Conservation (phyloP, 129 eudicot species). For the Glebionis coronaria region DNA sequence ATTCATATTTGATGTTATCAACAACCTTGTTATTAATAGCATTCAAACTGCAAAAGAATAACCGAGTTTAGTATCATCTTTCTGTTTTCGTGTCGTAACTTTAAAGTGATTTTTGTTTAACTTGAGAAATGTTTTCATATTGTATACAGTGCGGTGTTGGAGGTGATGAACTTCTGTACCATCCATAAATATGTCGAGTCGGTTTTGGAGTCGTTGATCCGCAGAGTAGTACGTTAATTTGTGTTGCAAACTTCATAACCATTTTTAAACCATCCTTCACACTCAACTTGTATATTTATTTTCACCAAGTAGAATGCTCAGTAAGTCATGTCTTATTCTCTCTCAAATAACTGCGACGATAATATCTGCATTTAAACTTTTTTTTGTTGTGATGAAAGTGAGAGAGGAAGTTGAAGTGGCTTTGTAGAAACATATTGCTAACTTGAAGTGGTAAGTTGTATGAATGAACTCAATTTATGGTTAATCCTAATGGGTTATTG, state of each 20-base stretch:
- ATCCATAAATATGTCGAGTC: constrained; percentile 57
- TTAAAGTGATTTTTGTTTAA: not conserved
- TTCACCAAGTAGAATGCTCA: not conserved
- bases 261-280: not conserved
- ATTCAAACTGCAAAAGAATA: too few relatives aligned
- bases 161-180: constrained; percentile 57
- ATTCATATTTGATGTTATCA: too few relatives aligned
- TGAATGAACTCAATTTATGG: too few relatives aligned
- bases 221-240: constrained; percentile 66
- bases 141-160: constrained; percentile 59
- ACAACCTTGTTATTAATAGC: too few relatives aligned
- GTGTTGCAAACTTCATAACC: not conserved
- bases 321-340: not conserved
- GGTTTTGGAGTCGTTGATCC: constrained; percentile 85
- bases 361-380: constrained; percentile 10
- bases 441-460: constrained; percentile 60
- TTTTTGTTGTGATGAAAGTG: constrained; percentile 52
- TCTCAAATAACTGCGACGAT: not conserved
- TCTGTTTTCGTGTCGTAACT: too few relatives aligned
- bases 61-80: not conserved
- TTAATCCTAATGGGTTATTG: not conserved
- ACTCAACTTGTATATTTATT: not conserved
- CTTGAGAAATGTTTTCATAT: not conserved
- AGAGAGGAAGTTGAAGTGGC: constrained; percentile 90
- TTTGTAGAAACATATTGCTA: constrained; percentile 50